phyloP scores from a whole-genome alignment of 2,329 filamentous ascomycete genomes.

The Uncinocarpus reesii region DNA sequence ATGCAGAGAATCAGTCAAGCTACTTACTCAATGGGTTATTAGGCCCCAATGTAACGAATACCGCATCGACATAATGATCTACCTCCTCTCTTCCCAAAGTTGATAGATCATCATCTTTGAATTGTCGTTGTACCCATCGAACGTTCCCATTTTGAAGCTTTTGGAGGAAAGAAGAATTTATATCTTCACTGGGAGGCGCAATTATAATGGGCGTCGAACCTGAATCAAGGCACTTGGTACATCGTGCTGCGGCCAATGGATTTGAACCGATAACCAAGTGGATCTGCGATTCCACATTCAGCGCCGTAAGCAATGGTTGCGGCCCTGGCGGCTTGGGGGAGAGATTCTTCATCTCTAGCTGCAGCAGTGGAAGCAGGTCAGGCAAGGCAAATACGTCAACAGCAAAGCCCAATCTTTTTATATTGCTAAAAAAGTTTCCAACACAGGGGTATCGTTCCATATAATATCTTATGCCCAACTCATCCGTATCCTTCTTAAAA shows the following conservation, averaged over 20 bases:
- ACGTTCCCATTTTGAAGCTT: constrained; percentile 35
- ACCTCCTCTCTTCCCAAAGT: constrained; percentile 72
- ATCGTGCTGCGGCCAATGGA: constrained; percentile 75
- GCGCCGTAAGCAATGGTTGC: constrained; percentile 29
- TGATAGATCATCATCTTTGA: constrained; percentile 61
- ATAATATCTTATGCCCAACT: too few relatives aligned
- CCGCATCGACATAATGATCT: constrained; percentile 69
- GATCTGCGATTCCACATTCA: constrained; percentile 39
- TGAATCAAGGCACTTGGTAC: constrained; percentile 65
- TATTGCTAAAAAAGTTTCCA: not conserved
- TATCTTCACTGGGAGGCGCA: constrained; percentile 52
- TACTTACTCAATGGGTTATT: constrained; percentile 41
- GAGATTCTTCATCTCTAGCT: constrained; percentile 2
- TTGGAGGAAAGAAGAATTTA: constrained; percentile 48
- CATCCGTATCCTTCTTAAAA: too few relatives aligned
- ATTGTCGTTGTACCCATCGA: constrained; percentile 40
- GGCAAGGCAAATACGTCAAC: not conserved
- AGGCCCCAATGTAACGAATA: constrained; percentile 65
- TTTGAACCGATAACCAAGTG: constrained; percentile 83
- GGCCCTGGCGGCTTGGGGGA: not conserved
- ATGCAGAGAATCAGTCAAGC: not conserved
- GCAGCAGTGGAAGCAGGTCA: not conserved
- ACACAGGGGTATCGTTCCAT: not conserved
- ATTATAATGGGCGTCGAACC: constrained; percentile 74
- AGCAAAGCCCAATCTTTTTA: not conserved